These are phyloP conservation scores for Paramecium bursaria DNA, from an alignment of 73 alveolate genomes.

Conservation along the genomic window DNA sequence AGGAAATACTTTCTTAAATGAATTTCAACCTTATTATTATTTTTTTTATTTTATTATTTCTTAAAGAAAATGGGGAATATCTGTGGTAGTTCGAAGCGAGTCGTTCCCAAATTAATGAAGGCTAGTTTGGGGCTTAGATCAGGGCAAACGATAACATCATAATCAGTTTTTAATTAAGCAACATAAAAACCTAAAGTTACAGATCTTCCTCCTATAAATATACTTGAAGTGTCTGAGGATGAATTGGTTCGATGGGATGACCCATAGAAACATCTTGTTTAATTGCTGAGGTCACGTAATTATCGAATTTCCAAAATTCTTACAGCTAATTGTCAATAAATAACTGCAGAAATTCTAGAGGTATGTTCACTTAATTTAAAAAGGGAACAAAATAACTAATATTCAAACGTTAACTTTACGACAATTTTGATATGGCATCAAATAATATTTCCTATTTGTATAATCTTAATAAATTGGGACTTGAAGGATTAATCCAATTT, in stretches of 20 bases:
- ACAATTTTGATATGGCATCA: conserved; percentile 37
- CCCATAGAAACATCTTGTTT: conserved; percentile 12
- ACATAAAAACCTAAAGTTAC: conserved; percentile 1
- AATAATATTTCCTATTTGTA: conserved; percentile 48
- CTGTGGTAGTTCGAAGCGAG: conserved; percentile 29
- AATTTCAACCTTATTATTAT: no score
- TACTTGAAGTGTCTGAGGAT: conserved; percentile 8
- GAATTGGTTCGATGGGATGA: conserved; percentile 55
- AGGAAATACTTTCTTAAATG: no score
- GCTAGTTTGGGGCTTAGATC: conserved; percentile 42
- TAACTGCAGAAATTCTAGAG: conserved; percentile 38
- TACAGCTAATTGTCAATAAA: not conserved
- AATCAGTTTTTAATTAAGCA: conserved; percentile 3
- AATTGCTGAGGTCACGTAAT: not conserved
- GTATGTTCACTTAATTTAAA: not conserved
- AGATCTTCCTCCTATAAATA: conserved; percentile 1
- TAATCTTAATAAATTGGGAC: conserved; percentile 3
- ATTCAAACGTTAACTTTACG: conserved; percentile 17
- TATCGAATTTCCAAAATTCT: conserved; percentile 13
- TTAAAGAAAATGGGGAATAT: conserved; percentile 52
- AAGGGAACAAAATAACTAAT: conserved; percentile 34
- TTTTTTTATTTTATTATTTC: no score
- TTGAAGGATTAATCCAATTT: conserved; percentile 40
- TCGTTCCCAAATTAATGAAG: conserved; percentile 31
- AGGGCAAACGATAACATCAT: conserved; percentile 4